Conservation (phyloP, 1,284 basidiomycete genomes). For the Ganoderma multipileum region DNA sequence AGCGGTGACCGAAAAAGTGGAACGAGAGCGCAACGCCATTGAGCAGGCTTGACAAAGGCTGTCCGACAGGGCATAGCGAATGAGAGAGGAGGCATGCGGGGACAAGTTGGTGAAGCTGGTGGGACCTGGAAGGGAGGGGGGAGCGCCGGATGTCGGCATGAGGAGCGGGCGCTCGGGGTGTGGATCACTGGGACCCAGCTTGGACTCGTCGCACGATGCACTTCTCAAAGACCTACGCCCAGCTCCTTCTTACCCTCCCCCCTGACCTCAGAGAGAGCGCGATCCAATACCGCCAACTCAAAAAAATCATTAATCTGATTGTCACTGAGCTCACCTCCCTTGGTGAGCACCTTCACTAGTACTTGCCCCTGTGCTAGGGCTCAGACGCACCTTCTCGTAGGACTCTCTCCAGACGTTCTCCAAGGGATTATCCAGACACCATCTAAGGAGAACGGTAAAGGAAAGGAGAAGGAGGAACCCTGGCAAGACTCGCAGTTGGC, state of each 20-base stretch:
- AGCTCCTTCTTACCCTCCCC: slow-evolving; percentile 75
- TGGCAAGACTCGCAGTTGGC: slow-evolving; percentile 7
- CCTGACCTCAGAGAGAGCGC: slow-evolving; percentile 79
- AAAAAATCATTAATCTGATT: slow-evolving; percentile 91
- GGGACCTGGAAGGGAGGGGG: neutral
- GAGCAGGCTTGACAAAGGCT: neutral
- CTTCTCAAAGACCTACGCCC: slow-evolving; percentile 81
- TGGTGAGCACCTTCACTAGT: slow-evolving; percentile 46
- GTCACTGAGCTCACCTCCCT: slow-evolving; percentile 82
- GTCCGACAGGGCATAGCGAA: neutral
- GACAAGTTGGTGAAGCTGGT: neutral
- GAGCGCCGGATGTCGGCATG: too few relatives aligned
- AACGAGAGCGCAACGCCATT: neutral
- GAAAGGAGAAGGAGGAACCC: slow-evolving; percentile 33
- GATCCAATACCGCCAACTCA: slow-evolving; percentile 91
- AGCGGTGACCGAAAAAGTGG: too few relatives aligned
- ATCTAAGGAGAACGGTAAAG: slow-evolving; percentile 30
- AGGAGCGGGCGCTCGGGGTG: neutral
- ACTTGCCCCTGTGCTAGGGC: neutral
- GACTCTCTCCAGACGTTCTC: slow-evolving; percentile 49
- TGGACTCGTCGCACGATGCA: slow-evolving; percentile 61
- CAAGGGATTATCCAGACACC: slow-evolving; percentile 49
- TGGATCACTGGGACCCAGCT: neutral
- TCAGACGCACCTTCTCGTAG: slow-evolving; percentile 49
- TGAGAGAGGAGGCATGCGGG: neutral